Percentiles rank a stretch among this genome's conserved stretches.
Conservation (phyloP, 495 filamentous ascomycete genomes). For the Neurospora hispaniola region DNA sequence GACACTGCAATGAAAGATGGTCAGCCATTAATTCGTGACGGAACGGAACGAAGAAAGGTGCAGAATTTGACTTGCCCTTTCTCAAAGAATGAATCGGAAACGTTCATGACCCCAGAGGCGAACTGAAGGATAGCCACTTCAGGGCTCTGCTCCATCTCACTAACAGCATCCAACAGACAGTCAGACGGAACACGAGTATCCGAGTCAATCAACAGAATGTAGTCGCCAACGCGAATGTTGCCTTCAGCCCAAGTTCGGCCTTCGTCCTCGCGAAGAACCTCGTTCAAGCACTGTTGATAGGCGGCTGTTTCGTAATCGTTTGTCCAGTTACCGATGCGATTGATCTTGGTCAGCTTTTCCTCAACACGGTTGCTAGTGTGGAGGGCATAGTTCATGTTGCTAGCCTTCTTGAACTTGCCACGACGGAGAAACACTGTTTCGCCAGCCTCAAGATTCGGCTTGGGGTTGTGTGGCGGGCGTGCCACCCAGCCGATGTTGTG, state of each 20-base stretch:
- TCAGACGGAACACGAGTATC: slow-evolving; percentile 58
- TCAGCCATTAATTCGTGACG: not conserved
- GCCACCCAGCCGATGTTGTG: slow-evolving; percentile 54
- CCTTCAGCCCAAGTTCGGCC: slow-evolving; percentile 59
- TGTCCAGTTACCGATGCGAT: slow-evolving; percentile 36
- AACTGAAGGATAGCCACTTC: slow-evolving; percentile 62
- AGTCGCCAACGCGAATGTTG: slow-evolving; percentile 60
- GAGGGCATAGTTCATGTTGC: slow-evolving; percentile 63
- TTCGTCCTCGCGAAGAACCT: slow-evolving; percentile 46
- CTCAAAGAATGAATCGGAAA: slow-evolving; percentile 50
- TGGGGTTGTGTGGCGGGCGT: slow-evolving; percentile 48
- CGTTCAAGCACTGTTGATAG: slow-evolving; percentile 37
- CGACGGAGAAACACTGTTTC: slow-evolving; percentile 40
- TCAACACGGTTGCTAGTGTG: slow-evolving; percentile 49
- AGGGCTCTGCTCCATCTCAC: slow-evolving; percentile 61
- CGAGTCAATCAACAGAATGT: slow-evolving; percentile 57
- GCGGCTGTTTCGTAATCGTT: slow-evolving; percentile 40
- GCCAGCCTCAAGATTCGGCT: slow-evolving; percentile 22
- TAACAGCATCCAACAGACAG: slow-evolving; percentile 57
- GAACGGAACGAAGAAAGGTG: not conserved
- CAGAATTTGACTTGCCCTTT: slow-evolving; percentile 30
- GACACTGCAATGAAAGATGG: slow-evolving; percentile 27
- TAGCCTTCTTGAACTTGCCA: slow-evolving; percentile 66
- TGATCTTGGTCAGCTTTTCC: slow-evolving; percentile 38
- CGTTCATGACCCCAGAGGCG: slow-evolving; percentile 61